Conservation (phyloP, 495 filamentous ascomycete genomes). For the Pseudoneurospora amorphoporcata region DNA sequence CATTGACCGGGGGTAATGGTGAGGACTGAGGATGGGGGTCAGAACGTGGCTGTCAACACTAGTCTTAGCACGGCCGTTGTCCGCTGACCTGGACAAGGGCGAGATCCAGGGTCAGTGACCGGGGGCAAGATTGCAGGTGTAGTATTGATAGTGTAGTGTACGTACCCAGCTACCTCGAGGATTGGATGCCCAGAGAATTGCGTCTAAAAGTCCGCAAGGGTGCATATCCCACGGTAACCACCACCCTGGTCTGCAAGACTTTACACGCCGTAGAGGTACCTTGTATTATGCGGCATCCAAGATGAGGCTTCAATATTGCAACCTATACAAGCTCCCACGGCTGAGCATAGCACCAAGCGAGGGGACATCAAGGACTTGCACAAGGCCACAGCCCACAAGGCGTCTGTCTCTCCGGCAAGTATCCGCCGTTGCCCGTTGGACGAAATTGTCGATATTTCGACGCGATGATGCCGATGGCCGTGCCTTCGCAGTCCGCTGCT, state of each 20-base stretch:
- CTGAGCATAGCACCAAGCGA: conserved; percentile 2
- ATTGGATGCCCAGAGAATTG: background rate
- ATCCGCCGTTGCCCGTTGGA: background rate
- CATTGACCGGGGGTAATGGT: background rate
- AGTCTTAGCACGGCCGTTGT: background rate
- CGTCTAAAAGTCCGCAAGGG: background rate
- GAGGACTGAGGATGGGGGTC: background rate
- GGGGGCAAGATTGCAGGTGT: background rate
- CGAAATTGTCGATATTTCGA: background rate
- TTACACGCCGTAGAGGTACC: background rate
- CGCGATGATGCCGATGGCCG: background rate
- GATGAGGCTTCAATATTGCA: background rate
- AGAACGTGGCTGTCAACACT: background rate
- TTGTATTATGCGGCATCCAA: background rate
- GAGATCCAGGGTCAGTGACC: background rate
- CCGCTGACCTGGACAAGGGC: background rate
- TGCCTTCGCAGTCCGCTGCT: background rate
- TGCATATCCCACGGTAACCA: background rate
- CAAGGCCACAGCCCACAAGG: background rate
- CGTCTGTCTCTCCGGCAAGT: background rate
- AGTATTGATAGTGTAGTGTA: background rate
- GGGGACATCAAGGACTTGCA: conserved; percentile 1
- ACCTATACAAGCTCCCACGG: background rate
- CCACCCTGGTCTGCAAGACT: background rate
- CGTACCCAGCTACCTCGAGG: background rate